Percentiles rank a stretch among this genome's conserved stretches.
Evolutionary conservation across 768 basidiomycete species (phyloP).

Genomic region (Termitomyces sp.): DNA sequence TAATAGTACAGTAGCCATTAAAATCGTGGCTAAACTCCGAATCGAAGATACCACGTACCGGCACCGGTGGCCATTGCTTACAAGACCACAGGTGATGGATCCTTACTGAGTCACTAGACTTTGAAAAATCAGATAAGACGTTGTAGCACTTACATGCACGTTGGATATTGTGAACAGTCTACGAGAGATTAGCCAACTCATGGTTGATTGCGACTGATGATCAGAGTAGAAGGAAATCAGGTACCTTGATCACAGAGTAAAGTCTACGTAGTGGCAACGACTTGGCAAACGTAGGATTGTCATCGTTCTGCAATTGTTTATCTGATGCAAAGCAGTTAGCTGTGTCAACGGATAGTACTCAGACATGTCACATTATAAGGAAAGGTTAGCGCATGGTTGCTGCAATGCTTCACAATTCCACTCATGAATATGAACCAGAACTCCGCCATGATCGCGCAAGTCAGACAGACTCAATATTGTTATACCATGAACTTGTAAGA

Average conservation of each 20-base stretch:
- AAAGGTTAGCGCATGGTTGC: not conserved
- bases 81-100: too few species aligned
- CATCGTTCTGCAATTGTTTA: not conserved
- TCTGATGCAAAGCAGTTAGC: not conserved
- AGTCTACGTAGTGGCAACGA: not conserved
- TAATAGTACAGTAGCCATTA: not conserved
- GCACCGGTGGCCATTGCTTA: not conserved
- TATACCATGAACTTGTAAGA: not conserved
- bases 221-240: not conserved
- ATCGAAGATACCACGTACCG: not conserved
- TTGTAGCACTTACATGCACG: not conserved
- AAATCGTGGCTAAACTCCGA: not conserved
- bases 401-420: not conserved
- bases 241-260: not conserved
- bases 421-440: not conserved
- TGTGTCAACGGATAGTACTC: too few species aligned
- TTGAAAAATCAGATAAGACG: not conserved
- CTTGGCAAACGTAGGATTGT: too few species aligned
- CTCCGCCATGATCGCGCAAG: not conserved
- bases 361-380: too few species aligned
- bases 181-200: not conserved
- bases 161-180: not conserved
- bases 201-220: not conserved
- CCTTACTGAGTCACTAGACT: not conserved
- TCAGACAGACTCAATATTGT: not conserved